These are phyloP conservation scores for Filosporella fistucella DNA, from an alignment of 495 filamentous ascomycete genomes.

Conservation along the genomic window DNA sequence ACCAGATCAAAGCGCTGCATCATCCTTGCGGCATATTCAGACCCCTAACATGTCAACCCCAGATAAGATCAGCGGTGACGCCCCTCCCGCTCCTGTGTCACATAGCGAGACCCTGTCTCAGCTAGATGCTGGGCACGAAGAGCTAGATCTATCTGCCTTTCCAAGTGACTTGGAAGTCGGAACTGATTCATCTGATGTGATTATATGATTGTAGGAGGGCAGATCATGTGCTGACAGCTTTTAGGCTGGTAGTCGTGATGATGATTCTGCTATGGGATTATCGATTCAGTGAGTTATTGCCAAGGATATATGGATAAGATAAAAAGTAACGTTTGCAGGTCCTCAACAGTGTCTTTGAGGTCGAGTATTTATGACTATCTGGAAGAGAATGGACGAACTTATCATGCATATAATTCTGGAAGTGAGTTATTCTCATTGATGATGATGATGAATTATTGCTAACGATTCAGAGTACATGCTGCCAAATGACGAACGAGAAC, in stretches of 20 bases:
- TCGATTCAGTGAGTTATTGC: neutral
- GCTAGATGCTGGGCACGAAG: no score
- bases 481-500: slow-evolving; percentile 10
- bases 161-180: slow-evolving; percentile 2
- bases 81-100: no score
- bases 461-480: slow-evolving; percentile 26
- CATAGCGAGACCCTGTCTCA: no score
- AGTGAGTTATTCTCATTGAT: slow-evolving; percentile 18
- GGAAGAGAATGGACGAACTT: slow-evolving; percentile 30
- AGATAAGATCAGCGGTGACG: no score
- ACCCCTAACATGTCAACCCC: no score
- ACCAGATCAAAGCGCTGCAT: no score
- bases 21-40: no score
- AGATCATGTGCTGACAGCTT: neutral
- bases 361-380: slow-evolving; percentile 27
- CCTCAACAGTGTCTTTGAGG: slow-evolving; percentile 22
- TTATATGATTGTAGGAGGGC: neutral
- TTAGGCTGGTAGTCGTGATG: neutral
- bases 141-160: neutral
- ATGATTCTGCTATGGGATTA: slow-evolving; percentile 2
- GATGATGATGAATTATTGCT: no score
- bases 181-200: slow-evolving; percentile 6
- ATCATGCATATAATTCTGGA: slow-evolving; percentile 32
- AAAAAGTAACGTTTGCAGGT: neutral
- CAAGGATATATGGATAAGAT: neutral